A percentile compares a stretch with the other conserved stretches of the same genome.
Evolutionary conservation across 2,329 filamentous ascomycete genomes (phyloP).

Genomic region (Talaromyces atroroseus): DNA sequence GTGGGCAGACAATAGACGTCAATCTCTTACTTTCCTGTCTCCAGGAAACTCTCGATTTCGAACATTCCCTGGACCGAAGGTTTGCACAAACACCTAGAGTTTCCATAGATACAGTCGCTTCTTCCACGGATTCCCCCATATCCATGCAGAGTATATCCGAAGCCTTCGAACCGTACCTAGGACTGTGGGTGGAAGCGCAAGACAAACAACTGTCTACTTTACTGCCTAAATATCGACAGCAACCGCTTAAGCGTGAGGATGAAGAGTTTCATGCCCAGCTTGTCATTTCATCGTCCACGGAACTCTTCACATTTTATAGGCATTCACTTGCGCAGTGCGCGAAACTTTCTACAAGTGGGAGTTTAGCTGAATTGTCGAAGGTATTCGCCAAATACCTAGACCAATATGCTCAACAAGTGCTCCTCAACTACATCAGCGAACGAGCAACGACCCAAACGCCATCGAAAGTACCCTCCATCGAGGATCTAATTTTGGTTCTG

Average conservation of each 20-base stretch:
- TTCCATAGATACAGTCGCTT: constrained; percentile 86
- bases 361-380: constrained; percentile 75
- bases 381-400: constrained; percentile 91
- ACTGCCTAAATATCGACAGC: constrained; percentile 80
- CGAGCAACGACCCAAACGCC: constrained; percentile 50
- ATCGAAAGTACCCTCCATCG: constrained; percentile 49
- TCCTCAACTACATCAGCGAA: constrained; percentile 66
- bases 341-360: constrained; percentile 86
- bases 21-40: constrained; percentile 82
- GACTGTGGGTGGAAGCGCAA: constrained; percentile 94
- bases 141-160: constrained; percentile 92
- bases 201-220: constrained; percentile 78
- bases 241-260: constrained; percentile 72
- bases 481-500: constrained; percentile 78
- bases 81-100: constrained; percentile 66
- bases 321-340: constrained; percentile 89
- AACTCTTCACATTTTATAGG: constrained; percentile 96
- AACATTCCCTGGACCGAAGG: constrained; percentile 79
- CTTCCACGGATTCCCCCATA: constrained; percentile 68
- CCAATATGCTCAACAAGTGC: constrained; percentile 88
- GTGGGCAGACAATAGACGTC: constrained; percentile 77
- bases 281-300: constrained; percentile 88
- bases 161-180: constrained; percentile 94
- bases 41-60: constrained; percentile 95
- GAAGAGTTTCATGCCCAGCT: constrained; percentile 89